phyloP scores from a whole-genome alignment of 2,329 filamentous ascomycete species.

The Rhynchosporium agropyri region DNA sequence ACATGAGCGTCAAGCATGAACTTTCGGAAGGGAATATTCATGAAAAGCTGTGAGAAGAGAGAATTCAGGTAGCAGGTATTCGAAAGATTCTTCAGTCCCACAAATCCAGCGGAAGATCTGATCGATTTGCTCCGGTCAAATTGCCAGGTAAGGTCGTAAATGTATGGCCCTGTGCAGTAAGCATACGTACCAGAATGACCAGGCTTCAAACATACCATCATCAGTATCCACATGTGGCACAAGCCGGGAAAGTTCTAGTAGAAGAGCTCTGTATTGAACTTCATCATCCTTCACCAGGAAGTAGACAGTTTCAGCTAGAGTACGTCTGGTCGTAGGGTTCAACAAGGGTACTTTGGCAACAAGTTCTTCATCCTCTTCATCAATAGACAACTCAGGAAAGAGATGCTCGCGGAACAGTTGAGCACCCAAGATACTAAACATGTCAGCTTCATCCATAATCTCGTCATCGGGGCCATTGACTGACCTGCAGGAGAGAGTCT shows the following conservation, averaged over 20 bases:
- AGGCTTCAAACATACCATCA: slow-evolving; percentile 36
- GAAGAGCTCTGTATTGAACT: slow-evolving; percentile 52
- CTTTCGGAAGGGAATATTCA: slow-evolving; percentile 84
- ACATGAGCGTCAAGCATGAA: slow-evolving; percentile 74
- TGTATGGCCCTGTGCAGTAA: slow-evolving; percentile 52
- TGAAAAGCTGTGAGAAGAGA: slow-evolving; percentile 89
- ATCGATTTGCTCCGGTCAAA: slow-evolving; percentile 70
- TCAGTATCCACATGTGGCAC: slow-evolving; percentile 51
- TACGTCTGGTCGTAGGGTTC: slow-evolving; percentile 56
- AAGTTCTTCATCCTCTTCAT: slow-evolving; percentile 39
- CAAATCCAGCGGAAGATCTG: slow-evolving; percentile 78
- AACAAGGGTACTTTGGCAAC: slow-evolving; percentile 52
- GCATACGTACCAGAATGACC: slow-evolving; percentile 17
- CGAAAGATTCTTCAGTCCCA: slow-evolving; percentile 88
- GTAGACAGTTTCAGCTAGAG: slow-evolving; percentile 63
- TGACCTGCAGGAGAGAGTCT: slow-evolving; percentile 36
- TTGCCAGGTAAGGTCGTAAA: slow-evolving; percentile 60
- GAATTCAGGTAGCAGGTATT: slow-evolving; percentile 99
- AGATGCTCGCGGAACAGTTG: slow-evolving; percentile 65
- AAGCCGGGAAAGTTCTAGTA: slow-evolving; percentile 54
- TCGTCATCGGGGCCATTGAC: background rate
- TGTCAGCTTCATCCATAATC: slow-evolving; percentile 21
- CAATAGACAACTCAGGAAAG: slow-evolving; percentile 57
- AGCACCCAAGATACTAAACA: slow-evolving; percentile 47
- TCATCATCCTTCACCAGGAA: slow-evolving; percentile 56